Evolutionary conservation across 2,329 filamentous ascomycete species (phyloP).

Genomic region (Fusarium torreyae): DNA sequence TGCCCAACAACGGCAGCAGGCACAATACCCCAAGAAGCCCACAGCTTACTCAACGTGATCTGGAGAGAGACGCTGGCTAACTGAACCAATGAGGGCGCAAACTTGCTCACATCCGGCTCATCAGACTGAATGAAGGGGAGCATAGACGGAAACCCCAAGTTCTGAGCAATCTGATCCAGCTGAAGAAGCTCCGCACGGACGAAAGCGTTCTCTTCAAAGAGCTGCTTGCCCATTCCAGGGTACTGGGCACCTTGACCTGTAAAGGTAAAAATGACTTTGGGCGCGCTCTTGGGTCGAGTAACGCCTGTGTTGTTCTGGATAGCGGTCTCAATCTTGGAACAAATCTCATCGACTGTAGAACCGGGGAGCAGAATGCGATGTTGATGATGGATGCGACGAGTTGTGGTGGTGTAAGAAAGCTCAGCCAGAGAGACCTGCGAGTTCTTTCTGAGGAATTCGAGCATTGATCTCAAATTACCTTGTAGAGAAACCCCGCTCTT

Average conservation of each 20-base stretch:
- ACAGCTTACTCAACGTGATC: slow-evolving; percentile 60
- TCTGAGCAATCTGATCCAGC: slow-evolving; percentile 51
- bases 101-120: slow-evolving; percentile 31
- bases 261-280: slow-evolving; percentile 56
- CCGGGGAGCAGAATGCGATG: slow-evolving; percentile 61
- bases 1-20: slow-evolving; percentile 64
- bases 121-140: slow-evolving; percentile 27
- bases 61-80: slow-evolving; percentile 58
- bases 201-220: slow-evolving; percentile 51
- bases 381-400: slow-evolving; percentile 51
- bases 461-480: slow-evolving; percentile 25
- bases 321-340: slow-evolving; percentile 22
- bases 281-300: slow-evolving; percentile 28
- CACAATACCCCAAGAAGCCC: slow-evolving; percentile 57
- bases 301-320: slow-evolving; percentile 23
- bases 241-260: slow-evolving; percentile 62
- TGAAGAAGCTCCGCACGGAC: slow-evolving; percentile 55
- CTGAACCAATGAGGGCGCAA: slow-evolving; percentile 53
- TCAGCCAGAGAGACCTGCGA: slow-evolving; percentile 57
- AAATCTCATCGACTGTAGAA: not conserved
- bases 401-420: slow-evolving; percentile 64
- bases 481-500: slow-evolving; percentile 27
- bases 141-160: slow-evolving; percentile 58
- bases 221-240: slow-evolving; percentile 52
- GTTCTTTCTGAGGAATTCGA: slow-evolving; percentile 44